Evolutionary conservation across 2,329 filamentous ascomycete genomes (phyloP).

Genomic region (Sporothrix mexicana): DNA sequence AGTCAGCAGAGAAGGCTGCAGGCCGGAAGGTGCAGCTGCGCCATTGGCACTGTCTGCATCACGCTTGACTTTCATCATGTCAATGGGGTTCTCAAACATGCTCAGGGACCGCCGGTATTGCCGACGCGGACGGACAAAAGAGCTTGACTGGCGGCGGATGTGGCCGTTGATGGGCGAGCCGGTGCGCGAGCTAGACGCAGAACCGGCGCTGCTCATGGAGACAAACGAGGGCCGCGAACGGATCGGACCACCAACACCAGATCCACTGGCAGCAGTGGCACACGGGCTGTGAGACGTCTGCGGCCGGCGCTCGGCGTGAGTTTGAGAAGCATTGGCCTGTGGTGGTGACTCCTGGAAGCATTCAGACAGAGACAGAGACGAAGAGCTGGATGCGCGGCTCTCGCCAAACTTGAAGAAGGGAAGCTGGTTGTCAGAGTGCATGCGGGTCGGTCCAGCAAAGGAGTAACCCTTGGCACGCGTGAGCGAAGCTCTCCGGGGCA

Average conservation of each 20-base stretch:
- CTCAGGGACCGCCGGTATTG: conserved; percentile 91
- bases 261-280: conserved; percentile 27
- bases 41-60: conserved; percentile 62
- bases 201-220: conserved; percentile 54
- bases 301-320: conserved; percentile 60
- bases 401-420: conserved; percentile 77
- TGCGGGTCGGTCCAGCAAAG: conserved; percentile 66
- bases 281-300: conserved; percentile 64
- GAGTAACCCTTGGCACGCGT: conserved; percentile 76
- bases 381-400: conserved; percentile 49
- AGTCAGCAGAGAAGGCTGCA: conserved; percentile 63
- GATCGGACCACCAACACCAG: conserved; percentile 61
- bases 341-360: conserved; percentile 82
- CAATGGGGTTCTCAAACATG: conserved; percentile 94
- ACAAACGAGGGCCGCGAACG: conserved; percentile 70
- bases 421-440: conserved; percentile 67
- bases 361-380: conserved; percentile 73
- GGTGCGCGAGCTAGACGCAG: conserved; percentile 57
- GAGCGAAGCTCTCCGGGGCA: conserved; percentile 75
- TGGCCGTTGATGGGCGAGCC: conserved; percentile 74
- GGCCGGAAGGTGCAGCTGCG: conserved; percentile 42
- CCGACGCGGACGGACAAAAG: conserved; percentile 77
- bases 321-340: conserved; percentile 47
- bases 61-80: conserved; percentile 81
- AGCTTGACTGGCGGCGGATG: conserved; percentile 74